Conservation (phyloP, 176 grass and related monocot genomes). For the Otatea glauca region DNA sequence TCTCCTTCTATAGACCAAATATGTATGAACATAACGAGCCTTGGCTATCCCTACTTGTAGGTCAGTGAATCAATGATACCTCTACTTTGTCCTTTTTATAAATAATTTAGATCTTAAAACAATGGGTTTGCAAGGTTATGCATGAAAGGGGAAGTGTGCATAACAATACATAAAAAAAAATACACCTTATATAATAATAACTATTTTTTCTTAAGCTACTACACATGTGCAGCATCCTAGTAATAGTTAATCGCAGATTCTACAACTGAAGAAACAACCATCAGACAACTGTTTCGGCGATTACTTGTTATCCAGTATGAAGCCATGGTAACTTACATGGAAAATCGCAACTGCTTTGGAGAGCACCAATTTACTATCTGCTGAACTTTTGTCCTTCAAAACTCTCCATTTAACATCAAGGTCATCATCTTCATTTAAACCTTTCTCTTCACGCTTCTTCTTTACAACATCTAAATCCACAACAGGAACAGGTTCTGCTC, state of each 20-base stretch:
- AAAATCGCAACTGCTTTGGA: conserved; percentile 93
- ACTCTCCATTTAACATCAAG: conserved; percentile 89
- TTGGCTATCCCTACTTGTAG: neutral
- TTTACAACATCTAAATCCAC: conserved; percentile 72
- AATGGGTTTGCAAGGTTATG: neutral
- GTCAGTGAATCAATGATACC: neutral
- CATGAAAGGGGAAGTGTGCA: neutral
- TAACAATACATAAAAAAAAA: conserved; percentile 11
- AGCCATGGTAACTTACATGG: conserved; percentile 66
- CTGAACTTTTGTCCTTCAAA: conserved; percentile 71
- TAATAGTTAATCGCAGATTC: conserved; percentile 25
- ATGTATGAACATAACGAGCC: neutral
- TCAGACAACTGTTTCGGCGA: neutral
- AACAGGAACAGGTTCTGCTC: conserved; percentile 50
- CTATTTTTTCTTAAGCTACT: conserved; percentile 2
- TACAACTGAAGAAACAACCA: neutral
- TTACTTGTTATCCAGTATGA: conserved; percentile 6
- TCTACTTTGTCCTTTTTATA: neutral
- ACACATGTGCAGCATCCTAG: neutral
- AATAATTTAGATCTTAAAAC: conserved; percentile 11
- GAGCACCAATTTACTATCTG: conserved; percentile 81
- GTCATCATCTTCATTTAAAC: conserved; percentile 45
- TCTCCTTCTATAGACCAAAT: conserved; percentile 1
- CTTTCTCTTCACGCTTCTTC: conserved; percentile 69
- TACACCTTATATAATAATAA: neutral